Percentiles rank a stretch among this genome's conserved stretches.
Evolutionary conservation across 305 asterid species (phyloP).

Genomic region (Petunia hybrid): DNA sequence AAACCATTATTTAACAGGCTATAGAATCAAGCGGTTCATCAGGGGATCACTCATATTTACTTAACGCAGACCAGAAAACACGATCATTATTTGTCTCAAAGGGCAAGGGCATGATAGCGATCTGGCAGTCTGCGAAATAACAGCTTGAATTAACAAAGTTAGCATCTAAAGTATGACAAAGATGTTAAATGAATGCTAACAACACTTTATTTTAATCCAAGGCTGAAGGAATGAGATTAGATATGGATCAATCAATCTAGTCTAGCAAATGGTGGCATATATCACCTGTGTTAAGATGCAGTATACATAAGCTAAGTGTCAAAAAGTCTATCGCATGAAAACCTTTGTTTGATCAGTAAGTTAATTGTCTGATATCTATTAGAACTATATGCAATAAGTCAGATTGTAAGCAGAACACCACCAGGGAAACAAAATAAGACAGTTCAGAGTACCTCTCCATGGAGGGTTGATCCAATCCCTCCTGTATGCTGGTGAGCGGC

Average conservation of each 20-base stretch:
- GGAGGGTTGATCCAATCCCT: conserved; percentile 68
- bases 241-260: not conserved
- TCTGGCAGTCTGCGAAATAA: not conserved
- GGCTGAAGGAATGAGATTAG: not conserved
- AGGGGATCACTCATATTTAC: not conserved
- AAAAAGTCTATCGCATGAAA: not conserved
- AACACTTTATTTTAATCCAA: not conserved
- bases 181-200: not conserved
- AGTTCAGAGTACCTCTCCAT: conserved; percentile 58
- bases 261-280: not conserved
- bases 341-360: not conserved
- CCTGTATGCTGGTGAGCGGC: conserved; percentile 79
- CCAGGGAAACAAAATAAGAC: not conserved
- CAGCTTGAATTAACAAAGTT: not conserved
- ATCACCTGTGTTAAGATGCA: conserved; percentile 3
- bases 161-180: not conserved
- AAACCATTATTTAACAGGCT: not conserved
- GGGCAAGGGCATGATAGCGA: not conserved
- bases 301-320: not conserved
- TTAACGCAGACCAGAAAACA: not conserved
- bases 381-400: not conserved
- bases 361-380: not conserved
- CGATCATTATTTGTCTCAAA: not conserved
- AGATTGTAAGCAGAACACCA: not conserved
- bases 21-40: not conserved